Percentiles rank a stretch among this genome's conserved stretches.
These are phyloP conservation scores for Daedaleopsis sinensis DNA, from an alignment of 768 basidiomycete species.

Conservation along the genomic window DNA sequence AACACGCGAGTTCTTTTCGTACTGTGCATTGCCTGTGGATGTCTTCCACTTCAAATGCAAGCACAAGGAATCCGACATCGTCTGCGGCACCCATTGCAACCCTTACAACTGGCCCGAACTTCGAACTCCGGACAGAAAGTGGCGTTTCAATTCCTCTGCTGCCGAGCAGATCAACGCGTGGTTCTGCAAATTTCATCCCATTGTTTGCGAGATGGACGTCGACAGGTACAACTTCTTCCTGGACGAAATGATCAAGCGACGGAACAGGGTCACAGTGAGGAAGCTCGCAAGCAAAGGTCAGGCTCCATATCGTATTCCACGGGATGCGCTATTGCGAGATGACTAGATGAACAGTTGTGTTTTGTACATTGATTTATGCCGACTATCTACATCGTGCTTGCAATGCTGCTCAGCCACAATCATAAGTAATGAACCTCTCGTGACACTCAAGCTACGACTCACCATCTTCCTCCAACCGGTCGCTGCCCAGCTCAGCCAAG, in stretches of 20 bases:
- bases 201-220: conserved; percentile 36
- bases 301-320: too few species aligned
- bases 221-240: conserved; percentile 31
- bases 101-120: conserved; percentile 35
- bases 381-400: too few species aligned
- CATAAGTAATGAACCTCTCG: too few species aligned
- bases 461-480: too few species aligned
- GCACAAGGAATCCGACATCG: conserved; percentile 30
- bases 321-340: too few species aligned
- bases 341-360: too few species aligned
- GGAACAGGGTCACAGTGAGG: conserved; percentile 12
- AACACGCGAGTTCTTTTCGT: conserved; percentile 9
- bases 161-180: conserved; percentile 42
- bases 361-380: too few species aligned
- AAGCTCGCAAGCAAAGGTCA: too few species aligned
- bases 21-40: conserved; percentile 33
- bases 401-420: too few species aligned
- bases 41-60: conserved; percentile 41
- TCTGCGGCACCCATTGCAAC: conserved; percentile 36
- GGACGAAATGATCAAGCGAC: conserved; percentile 31
- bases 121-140: conserved; percentile 22
- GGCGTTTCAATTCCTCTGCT: conserved; percentile 40
- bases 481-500: too few species aligned
- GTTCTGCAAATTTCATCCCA: conserved; percentile 39
- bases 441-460: too few species aligned